These are phyloP conservation scores for Ophiostoma triangulosporum DNA, from an alignment of 2,329 filamentous ascomycete genomes.

Conservation along the genomic window DNA sequence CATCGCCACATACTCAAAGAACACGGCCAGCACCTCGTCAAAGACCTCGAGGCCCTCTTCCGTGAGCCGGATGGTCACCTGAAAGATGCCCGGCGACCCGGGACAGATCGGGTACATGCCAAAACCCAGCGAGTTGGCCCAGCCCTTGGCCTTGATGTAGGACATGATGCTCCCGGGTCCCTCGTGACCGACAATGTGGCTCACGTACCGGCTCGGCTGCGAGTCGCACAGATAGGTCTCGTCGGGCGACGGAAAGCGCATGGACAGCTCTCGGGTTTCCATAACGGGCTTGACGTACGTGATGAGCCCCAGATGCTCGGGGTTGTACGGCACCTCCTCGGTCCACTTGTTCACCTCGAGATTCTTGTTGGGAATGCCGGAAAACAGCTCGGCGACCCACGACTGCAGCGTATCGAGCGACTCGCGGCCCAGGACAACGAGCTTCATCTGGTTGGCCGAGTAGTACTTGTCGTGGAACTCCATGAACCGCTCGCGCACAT, in stretches of 20 bases:
- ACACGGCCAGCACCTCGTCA: constrained; percentile 63
- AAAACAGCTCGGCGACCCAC: constrained; percentile 77
- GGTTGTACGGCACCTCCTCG: constrained; percentile 34
- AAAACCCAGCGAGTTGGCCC: constrained; percentile 72
- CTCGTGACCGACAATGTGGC: constrained; percentile 83
- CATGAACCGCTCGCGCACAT: constrained; percentile 83
- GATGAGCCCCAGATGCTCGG: constrained; percentile 46
- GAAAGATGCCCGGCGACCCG: constrained; percentile 64
- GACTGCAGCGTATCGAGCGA: constrained; percentile 66
- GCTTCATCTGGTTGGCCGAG: constrained; percentile 86
- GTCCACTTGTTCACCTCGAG: constrained; percentile 47
- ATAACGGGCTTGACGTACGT: constrained; percentile 86
- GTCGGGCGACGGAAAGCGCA: constrained; percentile 59
- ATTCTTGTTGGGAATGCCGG: constrained; percentile 68
- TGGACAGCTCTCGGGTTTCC: constrained; percentile 66
- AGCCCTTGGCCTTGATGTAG: constrained; percentile 79
- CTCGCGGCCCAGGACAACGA: constrained; percentile 75
- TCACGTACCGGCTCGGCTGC: constrained; percentile 74
- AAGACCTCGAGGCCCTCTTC: constrained; percentile 74
- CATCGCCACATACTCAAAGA: constrained; percentile 87
- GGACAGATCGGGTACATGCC: constrained; percentile 65
- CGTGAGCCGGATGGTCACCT: constrained; percentile 65
- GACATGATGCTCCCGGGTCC: constrained; percentile 85
- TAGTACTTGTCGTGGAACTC: constrained; percentile 83
- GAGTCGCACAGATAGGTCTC: constrained; percentile 68